A percentile compares a stretch with the other conserved stretches of the same genome.
Evolutionary conservation across 305 asterid species (phyloP).

Genomic region (Solanum chacoense): DNA sequence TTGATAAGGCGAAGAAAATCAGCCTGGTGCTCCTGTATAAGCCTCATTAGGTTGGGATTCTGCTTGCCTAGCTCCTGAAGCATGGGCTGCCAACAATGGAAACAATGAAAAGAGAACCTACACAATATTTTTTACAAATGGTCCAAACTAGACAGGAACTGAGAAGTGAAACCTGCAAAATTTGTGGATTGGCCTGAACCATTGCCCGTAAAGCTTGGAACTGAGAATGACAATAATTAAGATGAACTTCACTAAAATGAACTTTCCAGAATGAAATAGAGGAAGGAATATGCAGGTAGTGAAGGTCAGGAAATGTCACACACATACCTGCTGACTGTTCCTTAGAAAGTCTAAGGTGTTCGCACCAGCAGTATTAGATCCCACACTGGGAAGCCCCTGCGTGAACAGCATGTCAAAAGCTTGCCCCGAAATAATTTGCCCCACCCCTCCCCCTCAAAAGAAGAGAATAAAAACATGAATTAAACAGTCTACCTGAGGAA

Average conservation of each 20-base stretch:
- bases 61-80: constrained; percentile 89
- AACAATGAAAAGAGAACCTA: constrained; percentile 6
- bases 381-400: constrained; percentile 67
- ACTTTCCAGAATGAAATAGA: not conserved
- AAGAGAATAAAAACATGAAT: not conserved
- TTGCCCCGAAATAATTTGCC: not conserved
- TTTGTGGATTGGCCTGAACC: constrained; percentile 94
- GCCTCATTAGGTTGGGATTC: constrained; percentile 68
- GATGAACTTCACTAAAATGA: not conserved
- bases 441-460: not conserved
- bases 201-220: constrained; percentile 83
- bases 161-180: constrained; percentile 52
- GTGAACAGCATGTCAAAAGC: not conserved
- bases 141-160: not conserved
- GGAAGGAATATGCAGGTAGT: not conserved
- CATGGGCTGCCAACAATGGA: constrained; percentile 54
- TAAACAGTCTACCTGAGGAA: constrained; percentile 63
- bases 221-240: constrained; percentile 27
- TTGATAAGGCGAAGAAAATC: constrained; percentile 79
- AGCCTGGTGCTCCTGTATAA: constrained; percentile 76
- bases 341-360: constrained; percentile 72
- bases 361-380: constrained; percentile 52
- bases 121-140: not conserved
- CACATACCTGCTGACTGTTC: constrained; percentile 64
- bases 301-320: not conserved